Base-by-base conservation (phyloP, 2,329 filamentous ascomycete species). In the Laburnicola sp. region DNA sequence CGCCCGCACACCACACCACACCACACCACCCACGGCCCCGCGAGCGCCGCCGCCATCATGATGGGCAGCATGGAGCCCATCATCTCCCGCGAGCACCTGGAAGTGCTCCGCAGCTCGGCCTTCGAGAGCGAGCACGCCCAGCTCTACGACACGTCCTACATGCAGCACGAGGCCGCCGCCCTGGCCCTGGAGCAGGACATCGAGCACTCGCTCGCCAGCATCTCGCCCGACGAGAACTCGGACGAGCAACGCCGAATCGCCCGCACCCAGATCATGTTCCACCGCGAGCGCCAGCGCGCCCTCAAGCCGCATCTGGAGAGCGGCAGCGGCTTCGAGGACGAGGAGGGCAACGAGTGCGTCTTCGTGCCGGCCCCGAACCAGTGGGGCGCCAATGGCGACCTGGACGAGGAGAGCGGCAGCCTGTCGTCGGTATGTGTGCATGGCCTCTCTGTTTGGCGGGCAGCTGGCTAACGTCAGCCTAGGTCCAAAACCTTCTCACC, bases 71-170 rank as follows among this genome's bases (percentile, higher is more conserved):
- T 59, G 31, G 58, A 60, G 27, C 30, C 63, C 47, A 66, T 62
- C 41, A 62, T 16, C 16, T 16, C 62, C 11, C 63, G 39, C 50
- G 64, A 70, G 28, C 62, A 70, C 37, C 66, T 72, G 23, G 64
- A 69, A 54, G 54, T 71, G 39, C 46, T 72, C 38, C 61, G 69
- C 47, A 71, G 69, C 53, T 71, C 68, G 4, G 69, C 69, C 44
- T 72, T 72, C 46, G 69, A 72, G 51, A 65, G 60, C 9, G 69
- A 72, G 49, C 69, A 72, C 50, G 68, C 69, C 45, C 70, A 68
- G 64, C 63, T 70, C 51, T 72, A 71, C 60, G 69, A 72, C 57
- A 61, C 60, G 21, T 70, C 68, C 6, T 72, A 69, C 43, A 58
- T 62, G 51, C 66, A 72, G 53, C 69, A 72, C 31, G 68, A 69